Base-by-base conservation (phyloP, 805 yeast genomes). In the Myxozyma vanderwaltii region DNA sequence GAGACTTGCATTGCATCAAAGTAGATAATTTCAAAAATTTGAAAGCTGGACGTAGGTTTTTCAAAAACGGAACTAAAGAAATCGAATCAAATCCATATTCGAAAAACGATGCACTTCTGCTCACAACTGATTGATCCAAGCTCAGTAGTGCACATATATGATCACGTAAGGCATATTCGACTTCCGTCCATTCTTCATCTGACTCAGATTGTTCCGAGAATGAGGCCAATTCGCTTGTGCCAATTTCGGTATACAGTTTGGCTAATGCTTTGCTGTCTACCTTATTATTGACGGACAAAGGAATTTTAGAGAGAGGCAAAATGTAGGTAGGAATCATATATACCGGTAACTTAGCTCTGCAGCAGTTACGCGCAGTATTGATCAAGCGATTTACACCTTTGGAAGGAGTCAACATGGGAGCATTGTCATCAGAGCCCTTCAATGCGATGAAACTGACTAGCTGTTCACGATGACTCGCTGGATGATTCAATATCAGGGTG, bases 41-140 rank as follows among this genome's bases (percentile, higher is more conserved):
- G 35, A 24, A 50, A 4, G 3, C 15, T 24, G 54, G 17, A 23
- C 58, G 43, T 24, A 67, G 49, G 21, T 24, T 19, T 31, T 55
- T 58, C 26, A 54, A 26, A 2, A 67, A 52, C 1, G 61, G 29
- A 17, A 67, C 66, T 27, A 61, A 44, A 5, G 68, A 63, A 17
- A 68, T 64, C 3, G 70, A 68, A 47, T 68, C 70, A 29, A 66
- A 36, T 19, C 70, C 70, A 10, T 67, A 59, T 17, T 66, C 69
- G 40, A 64, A 66, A 17, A 68, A 27, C 13, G 69, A 56, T 10
- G 67, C 58, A 19, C 15, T 15, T 8, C 45, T 43, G 3, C 17
- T 6, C 10, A 56, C 24, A 19, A 24, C n/a, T 5, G 35, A n/a
- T 10, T n/a, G 15, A 10, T 26, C 39, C 8, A 50, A 17, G 15